These are phyloP conservation scores for Solanum infundibuliforme DNA, from an alignment of 257 asterid genomes.

Conservation along the genomic window DNA sequence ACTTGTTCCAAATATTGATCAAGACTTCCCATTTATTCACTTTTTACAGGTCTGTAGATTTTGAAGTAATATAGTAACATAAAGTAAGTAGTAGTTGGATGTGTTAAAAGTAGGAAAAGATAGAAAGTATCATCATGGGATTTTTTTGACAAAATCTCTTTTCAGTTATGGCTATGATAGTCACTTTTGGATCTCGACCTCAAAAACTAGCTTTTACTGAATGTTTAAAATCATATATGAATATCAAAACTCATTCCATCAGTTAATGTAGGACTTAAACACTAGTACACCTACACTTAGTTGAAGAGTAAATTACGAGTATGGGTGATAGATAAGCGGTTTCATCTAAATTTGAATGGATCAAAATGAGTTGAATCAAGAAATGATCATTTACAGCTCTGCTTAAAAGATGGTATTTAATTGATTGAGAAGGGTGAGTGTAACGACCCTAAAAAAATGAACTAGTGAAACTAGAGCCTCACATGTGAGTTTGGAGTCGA, in stretches of 20 bases:
- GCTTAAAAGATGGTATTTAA: neutral
- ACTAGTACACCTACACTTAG: accelerated
- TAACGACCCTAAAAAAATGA: no score
- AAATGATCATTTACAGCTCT: accelerated
- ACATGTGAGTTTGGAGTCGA: no score
- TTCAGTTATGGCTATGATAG: neutral
- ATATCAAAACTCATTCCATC: neutral
- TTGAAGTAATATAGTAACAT: neutral
- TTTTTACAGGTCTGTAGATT: neutral
- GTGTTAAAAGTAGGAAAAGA: neutral
- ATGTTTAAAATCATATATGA: neutral
- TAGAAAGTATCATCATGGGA: neutral
- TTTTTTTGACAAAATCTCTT: neutral
- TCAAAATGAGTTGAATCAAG: neutral
- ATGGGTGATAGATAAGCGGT: neutral
- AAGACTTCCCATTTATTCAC: neutral
- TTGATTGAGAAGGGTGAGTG: neutral
- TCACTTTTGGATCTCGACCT: accelerated
- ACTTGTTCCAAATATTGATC: neutral
- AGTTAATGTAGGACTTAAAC: neutral
- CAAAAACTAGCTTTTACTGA: neutral
- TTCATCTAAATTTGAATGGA: neutral
- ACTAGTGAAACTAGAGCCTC: no score
- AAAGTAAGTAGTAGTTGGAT: neutral
- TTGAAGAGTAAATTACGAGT: neutral